Evolutionary conservation across 179 eudicot species (phyloP), one percentile per base, ranked within the genome.

Genomic region (Gypsophila paniculata): DNA sequence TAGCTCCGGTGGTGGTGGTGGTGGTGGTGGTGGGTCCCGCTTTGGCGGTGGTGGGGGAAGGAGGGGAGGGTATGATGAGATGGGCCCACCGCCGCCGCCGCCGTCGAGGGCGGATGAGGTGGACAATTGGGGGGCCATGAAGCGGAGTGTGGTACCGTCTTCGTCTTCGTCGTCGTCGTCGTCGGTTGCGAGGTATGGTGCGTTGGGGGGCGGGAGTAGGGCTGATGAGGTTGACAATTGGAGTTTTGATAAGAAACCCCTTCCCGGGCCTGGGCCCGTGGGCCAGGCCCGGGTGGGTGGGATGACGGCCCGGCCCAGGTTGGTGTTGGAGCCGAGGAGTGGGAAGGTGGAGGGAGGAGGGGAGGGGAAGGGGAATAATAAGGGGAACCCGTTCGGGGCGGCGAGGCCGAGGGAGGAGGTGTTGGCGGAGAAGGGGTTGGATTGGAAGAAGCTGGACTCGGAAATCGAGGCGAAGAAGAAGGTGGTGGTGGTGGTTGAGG

Each of bases 401-500:
- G 99, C 99, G 0, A 77, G 99, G 88, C 99, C 97, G 0, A 86
- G 99, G 77, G 99, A 91, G 79, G 90, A 91, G 63, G 86, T 91
- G 65, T 78, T 94, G 90, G 84, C 91, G 0, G 99, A 90, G 75
- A 94, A 94, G 80, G 99, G 97, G 11, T 67, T 90, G 84, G 96
- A 94, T 77, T 91, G 93, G 92, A 94, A 86, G 89, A 94, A 94
- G 48, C 44, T 84, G 82, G 99, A 94, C 68, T 70, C 61, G 68
- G 97, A 90, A 18, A 82, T 86, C 29, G 97, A 88, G 75, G 89
- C 77, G 19, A 94, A 91, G 90, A 93, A 86, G 79, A 68, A 19
- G 11, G 72, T 58, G 36, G 71, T 25, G 11, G 72, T 58, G 36
- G 46, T 8, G 0, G 8, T 9, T 42, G 46, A 2, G 46, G 46